Evolutionary conservation across 345 rosid genomes (phyloP).

Genomic region (Euphorbia pulcherrima): DNA sequence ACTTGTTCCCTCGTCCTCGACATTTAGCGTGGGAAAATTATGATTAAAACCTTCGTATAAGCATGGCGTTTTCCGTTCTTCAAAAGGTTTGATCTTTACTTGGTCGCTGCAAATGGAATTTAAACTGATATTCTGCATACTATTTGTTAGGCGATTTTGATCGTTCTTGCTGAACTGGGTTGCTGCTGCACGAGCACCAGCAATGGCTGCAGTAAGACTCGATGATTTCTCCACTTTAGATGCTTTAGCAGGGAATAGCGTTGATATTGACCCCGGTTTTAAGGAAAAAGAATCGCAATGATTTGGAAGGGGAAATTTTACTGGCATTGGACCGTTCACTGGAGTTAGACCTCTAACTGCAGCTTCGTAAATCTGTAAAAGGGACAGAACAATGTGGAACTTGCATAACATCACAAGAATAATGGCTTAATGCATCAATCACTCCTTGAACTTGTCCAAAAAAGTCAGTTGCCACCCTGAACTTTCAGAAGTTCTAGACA

Average conservation of each 20-base stretch:
- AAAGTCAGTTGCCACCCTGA: too few species aligned
- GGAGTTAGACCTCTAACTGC: constrained; percentile 75
- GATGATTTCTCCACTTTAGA: constrained; percentile 39
- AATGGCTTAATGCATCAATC: too few species aligned
- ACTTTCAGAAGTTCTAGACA: too few species aligned
- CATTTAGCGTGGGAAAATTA: not conserved
- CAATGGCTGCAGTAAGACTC: constrained; percentile 66
- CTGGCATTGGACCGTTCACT: constrained; percentile 46
- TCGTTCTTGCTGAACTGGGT: constrained; percentile 64
- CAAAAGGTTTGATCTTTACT: constrained; percentile 19
- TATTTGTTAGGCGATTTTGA: constrained; percentile 19
- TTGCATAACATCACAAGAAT: not conserved
- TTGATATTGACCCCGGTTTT: constrained; percentile 63
- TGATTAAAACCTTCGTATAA: constrained; percentile 20
- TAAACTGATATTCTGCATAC: constrained; percentile 7
- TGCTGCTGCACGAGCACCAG: constrained; percentile 82
- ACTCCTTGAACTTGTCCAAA: too few species aligned
- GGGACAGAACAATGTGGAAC: not conserved
- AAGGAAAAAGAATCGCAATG: constrained; percentile 65
- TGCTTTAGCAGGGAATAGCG: constrained; percentile 22
- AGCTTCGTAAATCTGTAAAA: constrained; percentile 55
- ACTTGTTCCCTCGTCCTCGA: constrained; percentile 6
- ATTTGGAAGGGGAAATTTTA: constrained; percentile 70
- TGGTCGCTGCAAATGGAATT: constrained; percentile 20
- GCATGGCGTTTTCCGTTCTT: constrained; percentile 23